Evolutionary conservation across 2,329 filamentous ascomycete species (phyloP).

Genomic region (Dothideomycetes sp.): DNA sequence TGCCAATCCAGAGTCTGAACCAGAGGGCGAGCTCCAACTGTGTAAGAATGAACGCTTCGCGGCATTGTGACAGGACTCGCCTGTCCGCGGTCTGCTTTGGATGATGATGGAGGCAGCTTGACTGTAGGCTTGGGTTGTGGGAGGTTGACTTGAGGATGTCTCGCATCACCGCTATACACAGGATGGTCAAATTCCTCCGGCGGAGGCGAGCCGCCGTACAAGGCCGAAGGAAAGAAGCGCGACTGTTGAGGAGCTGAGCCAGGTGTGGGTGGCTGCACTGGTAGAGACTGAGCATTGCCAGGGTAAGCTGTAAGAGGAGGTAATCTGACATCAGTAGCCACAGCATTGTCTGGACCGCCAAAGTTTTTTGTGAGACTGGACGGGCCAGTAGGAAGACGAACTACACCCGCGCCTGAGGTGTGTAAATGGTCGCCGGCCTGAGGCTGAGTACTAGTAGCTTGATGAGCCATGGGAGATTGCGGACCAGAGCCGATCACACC

Average conservation of each 20-base stretch:
- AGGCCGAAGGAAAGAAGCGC: slow-evolving; percentile 33
- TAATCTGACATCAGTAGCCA: slow-evolving; percentile 17
- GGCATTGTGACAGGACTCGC: slow-evolving; percentile 35
- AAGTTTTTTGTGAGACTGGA: slow-evolving; percentile 2
- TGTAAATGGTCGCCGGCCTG: slow-evolving; percentile 18
- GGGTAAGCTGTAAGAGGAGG: slow-evolving; percentile 17
- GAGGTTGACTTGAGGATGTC: slow-evolving; percentile 59
- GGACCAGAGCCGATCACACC: slow-evolving; percentile 13
- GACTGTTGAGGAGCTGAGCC: slow-evolving; percentile 19
- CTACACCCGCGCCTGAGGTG: slow-evolving; percentile 20
- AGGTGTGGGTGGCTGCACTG: slow-evolving; percentile 2
- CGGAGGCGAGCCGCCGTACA: slow-evolving; percentile 48
- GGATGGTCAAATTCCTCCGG: slow-evolving; percentile 67
- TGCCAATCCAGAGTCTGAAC: slow-evolving; percentile 58
- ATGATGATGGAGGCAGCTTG: slow-evolving; percentile 59
- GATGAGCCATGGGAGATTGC: slow-evolving; percentile 23
- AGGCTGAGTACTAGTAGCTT: slow-evolving; percentile 21
- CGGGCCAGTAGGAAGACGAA: slow-evolving; percentile 23
- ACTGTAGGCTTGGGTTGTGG: slow-evolving; percentile 67
- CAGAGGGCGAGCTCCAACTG: slow-evolving; percentile 33
- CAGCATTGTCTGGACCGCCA: slow-evolving; percentile 1
- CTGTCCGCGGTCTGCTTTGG: slow-evolving; percentile 29
- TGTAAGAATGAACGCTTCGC: slow-evolving; percentile 29
- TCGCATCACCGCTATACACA: slow-evolving; percentile 57
- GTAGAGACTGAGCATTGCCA: slow-evolving; percentile 15